phyloP scores from a whole-genome alignment of 2,329 filamentous ascomycete species.

The Claviceps humidiphila region DNA sequence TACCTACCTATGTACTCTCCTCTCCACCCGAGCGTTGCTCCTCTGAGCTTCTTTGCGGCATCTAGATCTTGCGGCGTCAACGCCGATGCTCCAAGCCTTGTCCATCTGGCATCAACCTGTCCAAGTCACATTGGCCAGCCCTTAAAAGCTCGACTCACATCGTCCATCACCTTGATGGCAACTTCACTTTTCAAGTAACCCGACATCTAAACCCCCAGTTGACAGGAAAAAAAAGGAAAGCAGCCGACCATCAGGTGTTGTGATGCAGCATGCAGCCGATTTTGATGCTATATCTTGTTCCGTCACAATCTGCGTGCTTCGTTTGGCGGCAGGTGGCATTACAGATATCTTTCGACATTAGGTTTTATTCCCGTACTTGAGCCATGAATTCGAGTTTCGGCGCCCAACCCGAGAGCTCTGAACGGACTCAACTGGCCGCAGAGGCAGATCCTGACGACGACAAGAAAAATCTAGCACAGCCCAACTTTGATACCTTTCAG shows the following conservation, averaged over 20 bases:
- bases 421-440: not conserved
- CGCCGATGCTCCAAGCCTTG: not conserved
- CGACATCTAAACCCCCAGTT: not conserved
- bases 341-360: too few species aligned
- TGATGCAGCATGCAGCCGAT: not conserved
- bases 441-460: not conserved
- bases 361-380: not conserved
- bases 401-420: not conserved
- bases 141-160: too few species aligned
- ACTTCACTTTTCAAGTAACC: not conserved
- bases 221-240: not conserved
- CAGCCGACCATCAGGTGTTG: not conserved
- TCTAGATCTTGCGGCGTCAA: not conserved
- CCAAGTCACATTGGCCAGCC: not conserved
- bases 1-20: too few species aligned
- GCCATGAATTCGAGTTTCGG: not conserved
- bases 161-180: not conserved
- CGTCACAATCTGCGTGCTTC: not conserved
- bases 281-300: not conserved
- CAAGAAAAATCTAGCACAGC: not conserved
- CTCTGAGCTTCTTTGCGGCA: not conserved
- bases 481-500: slow-evolving; percentile 10
- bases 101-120: not conserved
- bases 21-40: not conserved
- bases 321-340: not conserved